phyloP scores from a whole-genome alignment of 2,329 filamentous ascomycete genomes.

The Colletotrichum sp. region DNA sequence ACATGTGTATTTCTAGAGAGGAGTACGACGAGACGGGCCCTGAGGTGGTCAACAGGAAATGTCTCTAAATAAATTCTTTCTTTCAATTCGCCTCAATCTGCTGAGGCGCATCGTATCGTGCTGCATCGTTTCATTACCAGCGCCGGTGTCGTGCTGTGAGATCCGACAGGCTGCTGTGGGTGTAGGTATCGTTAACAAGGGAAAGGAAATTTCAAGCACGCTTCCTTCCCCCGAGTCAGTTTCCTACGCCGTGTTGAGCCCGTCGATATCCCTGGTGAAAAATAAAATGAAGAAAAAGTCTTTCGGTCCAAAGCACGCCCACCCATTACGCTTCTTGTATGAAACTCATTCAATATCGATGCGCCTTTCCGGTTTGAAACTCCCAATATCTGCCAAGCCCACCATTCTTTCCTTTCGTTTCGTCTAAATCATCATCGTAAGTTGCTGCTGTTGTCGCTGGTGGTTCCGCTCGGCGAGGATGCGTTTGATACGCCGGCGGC shows the following conservation, averaged over 20 bases:
- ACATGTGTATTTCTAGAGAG: background rate
- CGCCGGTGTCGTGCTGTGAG: conserved; percentile 18
- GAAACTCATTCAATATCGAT: background rate
- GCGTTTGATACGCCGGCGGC: conserved; percentile 14
- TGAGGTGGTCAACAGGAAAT: background rate
- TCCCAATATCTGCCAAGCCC: background rate
- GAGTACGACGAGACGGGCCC: background rate
- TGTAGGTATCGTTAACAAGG: conserved; percentile 1
- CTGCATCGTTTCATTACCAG: conserved; percentile 3
- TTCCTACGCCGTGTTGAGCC: background rate
- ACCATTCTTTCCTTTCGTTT: background rate
- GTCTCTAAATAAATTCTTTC: background rate
- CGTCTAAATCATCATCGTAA: conserved; percentile 9
- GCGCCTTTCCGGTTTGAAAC: background rate
- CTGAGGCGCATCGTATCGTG: background rate
- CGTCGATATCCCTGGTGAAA: background rate
- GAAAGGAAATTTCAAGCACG: background rate
- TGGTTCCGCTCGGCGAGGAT: conserved; percentile 16
- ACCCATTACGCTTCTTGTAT: background rate
- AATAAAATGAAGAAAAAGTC: background rate
- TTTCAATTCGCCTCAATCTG: background rate
- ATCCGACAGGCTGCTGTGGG: conserved; percentile 17
- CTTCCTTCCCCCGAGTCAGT: background rate
- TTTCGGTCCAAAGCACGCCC: background rate
- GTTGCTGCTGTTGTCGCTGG: conserved; percentile 10